phyloP scores from a whole-genome alignment of 768 basidiomycete species.

The Russula lepida region DNA sequence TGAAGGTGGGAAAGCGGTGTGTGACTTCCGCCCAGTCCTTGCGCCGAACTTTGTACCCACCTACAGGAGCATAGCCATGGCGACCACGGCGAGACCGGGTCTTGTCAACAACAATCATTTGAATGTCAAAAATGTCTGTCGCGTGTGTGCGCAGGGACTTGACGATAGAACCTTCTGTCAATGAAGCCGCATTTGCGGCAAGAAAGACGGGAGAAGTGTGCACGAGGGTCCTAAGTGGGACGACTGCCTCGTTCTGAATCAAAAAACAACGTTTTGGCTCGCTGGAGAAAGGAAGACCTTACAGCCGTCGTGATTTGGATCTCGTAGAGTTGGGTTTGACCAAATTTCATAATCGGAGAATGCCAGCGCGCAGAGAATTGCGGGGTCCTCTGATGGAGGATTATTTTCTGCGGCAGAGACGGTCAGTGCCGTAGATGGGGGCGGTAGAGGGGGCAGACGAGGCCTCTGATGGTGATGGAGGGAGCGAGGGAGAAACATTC shows the following conservation, averaged over 20 bases:
- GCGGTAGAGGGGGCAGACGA: not conserved
- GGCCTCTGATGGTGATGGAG: not conserved
- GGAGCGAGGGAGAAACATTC: not conserved
- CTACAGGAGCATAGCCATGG: constrained; percentile 23
- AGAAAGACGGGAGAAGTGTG: constrained; percentile 30
- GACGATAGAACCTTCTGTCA: constrained; percentile 40
- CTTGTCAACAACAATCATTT: constrained; percentile 45
- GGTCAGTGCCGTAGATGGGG: not conserved
- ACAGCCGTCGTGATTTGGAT: constrained; percentile 43
- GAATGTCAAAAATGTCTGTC: constrained; percentile 43
- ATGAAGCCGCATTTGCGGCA: constrained; percentile 19
- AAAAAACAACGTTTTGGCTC: constrained; percentile 14
- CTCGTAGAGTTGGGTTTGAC: constrained; percentile 49
- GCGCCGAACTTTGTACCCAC: constrained; percentile 60
- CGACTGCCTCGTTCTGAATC: too few species aligned
- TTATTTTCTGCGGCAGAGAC: not conserved
- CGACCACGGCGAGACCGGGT: not conserved
- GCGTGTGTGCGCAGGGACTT: constrained; percentile 52
- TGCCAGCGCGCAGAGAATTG: constrained; percentile 44
- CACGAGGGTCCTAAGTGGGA: constrained; percentile 40
- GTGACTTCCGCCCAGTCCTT: constrained; percentile 34
- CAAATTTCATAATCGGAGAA: constrained; percentile 68
- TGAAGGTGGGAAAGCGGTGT: constrained; percentile 24
- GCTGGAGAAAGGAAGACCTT: constrained; percentile 28
- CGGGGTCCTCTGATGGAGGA: constrained; percentile 31